Evolutionary conservation across 768 basidiomycete genomes (phyloP).

Genomic region (Suillus discolor): DNA sequence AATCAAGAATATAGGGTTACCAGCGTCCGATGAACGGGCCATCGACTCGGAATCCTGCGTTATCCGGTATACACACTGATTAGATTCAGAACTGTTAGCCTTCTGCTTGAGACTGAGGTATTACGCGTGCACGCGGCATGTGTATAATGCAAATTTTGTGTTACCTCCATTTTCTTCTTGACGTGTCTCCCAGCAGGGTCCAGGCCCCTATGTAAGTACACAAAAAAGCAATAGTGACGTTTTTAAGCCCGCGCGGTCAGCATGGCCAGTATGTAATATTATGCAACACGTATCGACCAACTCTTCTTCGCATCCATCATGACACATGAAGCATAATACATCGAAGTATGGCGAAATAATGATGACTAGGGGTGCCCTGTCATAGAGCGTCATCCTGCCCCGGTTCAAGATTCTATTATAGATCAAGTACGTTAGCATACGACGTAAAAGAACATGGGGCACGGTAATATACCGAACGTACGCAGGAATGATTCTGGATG

Average conservation of each 20-base stretch:
- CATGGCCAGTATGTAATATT: not conserved
- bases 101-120: not conserved
- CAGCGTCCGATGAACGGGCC: no score
- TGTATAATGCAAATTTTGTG: not conserved
- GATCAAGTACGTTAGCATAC: not conserved
- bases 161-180: not conserved
- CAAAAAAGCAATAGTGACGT: not conserved
- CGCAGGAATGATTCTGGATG: not conserved
- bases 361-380: not conserved
- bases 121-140: not conserved
- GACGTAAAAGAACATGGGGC: not conserved
- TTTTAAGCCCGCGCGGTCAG: not conserved
- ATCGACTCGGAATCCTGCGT: no score
- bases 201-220: not conserved
- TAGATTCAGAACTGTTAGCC: no score
- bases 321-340: not conserved
- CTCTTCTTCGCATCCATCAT: not conserved
- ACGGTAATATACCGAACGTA: not conserved
- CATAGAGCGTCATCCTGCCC: not conserved
- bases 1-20: no score
- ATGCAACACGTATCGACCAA: not conserved
- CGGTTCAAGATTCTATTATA: not conserved
- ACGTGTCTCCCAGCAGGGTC: not conserved
- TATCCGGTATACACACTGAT: no score
- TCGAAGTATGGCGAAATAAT: not conserved